A percentile compares a stretch with the other conserved stretches of the same genome.
phyloP scores from a whole-genome alignment of 495 filamentous ascomycete genomes.

The Opeltia flavorubescens region DNA sequence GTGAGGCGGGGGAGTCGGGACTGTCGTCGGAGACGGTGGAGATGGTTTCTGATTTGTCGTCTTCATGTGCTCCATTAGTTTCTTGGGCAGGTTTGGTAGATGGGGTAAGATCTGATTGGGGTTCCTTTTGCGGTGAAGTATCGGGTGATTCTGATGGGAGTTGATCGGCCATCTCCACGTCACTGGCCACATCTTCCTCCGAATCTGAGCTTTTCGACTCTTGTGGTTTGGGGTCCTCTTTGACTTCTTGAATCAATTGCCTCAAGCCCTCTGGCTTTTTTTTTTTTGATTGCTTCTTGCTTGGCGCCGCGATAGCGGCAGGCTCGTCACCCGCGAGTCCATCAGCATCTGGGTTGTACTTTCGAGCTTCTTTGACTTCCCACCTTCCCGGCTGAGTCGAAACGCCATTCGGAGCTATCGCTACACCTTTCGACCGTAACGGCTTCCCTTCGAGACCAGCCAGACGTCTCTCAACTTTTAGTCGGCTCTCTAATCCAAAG shows the following conservation, averaged over 20 bases:
- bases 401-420: slow-evolving; percentile 59
- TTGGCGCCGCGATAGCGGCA: slow-evolving; percentile 24
- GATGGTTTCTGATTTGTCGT: slow-evolving; percentile 20
- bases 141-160: not conserved
- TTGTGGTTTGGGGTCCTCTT: slow-evolving; percentile 19
- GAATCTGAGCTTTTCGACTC: slow-evolving; percentile 44
- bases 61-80: not conserved
- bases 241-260: slow-evolving; percentile 12
- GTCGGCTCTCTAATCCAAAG: slow-evolving; percentile 57
- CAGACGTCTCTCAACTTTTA: slow-evolving; percentile 74
- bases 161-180: slow-evolving; percentile 11
- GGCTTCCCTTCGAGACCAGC: slow-evolving; percentile 83
- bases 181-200: slow-evolving; percentile 5
- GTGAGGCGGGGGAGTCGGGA: slow-evolving; percentile 15
- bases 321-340: slow-evolving; percentile 60
- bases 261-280: slow-evolving; percentile 4
- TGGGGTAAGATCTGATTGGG: not conserved
- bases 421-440: slow-evolving; percentile 57
- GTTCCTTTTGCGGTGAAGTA: not conserved
- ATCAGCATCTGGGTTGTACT: slow-evolving; percentile 92
- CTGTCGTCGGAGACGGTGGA: slow-evolving; percentile 19
- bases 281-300: slow-evolving; percentile 16
- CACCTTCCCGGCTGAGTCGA: slow-evolving; percentile 55
- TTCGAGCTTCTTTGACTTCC: slow-evolving; percentile 84
- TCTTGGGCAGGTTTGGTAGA: not conserved